Evolutionary conservation across 2,329 filamentous ascomycete species (phyloP), one percentile per base, ranked within the genome.

Genomic region (Ceratocystis variospora): DNA sequence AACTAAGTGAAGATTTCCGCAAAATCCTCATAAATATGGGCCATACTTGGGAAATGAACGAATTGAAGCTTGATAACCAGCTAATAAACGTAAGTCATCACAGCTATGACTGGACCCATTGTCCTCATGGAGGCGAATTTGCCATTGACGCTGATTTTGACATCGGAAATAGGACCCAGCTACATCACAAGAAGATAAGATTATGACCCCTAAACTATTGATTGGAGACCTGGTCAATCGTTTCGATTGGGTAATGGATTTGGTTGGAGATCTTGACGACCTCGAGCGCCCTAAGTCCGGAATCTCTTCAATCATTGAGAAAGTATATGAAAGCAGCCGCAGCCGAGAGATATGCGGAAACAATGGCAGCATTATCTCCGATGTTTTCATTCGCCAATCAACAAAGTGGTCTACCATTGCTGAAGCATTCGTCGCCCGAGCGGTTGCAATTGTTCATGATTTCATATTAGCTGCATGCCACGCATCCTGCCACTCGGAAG

Each of bases 351-450:
- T 74, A 0, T 67, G 69, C 1, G 69, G 70, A 0, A 71, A 71
- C 62, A 71, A 68, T n/a, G 53, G 66, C 2, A 61, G 64, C 0
- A 50, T 74, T 0, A 64, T 73, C 28, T 65, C 70, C 0, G 68
- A 63, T 28, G 71, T 71, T 0, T 72, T 74, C 64, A 62, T 61
- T 19, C 70, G 75, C 62, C 74, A 76, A 48, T 74, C 74, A 0
- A 46, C 61, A 5, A 73, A 73, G 37, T 76, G 74, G 74, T 68
- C 63, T 0, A 7, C 5, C 5, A 71, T 74, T 37, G 71, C 71
- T 8, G 67, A 65, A 53, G 50, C 68, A 0, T 74, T 74, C 63
- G 65, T 75, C 41, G 72, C 72, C 68, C 41, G 66, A 6, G 69
- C 73, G 12, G 72, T 74, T 22, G 17, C 72, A 22, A 64, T 64